These are phyloP conservation scores for Venturia oleaginea DNA, from an alignment of 2,329 filamentous ascomycete species.

Conservation along the genomic window DNA sequence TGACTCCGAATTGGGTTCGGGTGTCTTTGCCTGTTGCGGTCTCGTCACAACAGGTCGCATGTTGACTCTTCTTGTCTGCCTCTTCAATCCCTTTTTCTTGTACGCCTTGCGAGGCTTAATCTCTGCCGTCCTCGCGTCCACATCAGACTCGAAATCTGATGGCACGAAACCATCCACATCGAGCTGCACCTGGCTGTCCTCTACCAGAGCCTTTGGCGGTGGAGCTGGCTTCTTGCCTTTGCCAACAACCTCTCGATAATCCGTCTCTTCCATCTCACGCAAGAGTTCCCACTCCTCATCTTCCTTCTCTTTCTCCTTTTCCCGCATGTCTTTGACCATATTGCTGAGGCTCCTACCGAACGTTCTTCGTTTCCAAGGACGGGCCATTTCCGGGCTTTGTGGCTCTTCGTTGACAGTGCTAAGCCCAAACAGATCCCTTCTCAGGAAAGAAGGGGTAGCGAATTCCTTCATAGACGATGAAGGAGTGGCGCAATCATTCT, in stretches of 20 bases:
- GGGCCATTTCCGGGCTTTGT: slow-evolving; percentile 20
- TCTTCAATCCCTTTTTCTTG: slow-evolving; percentile 80
- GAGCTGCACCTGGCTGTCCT: slow-evolving; percentile 39
- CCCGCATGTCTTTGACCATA: slow-evolving; percentile 61
- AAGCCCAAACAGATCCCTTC: slow-evolving; percentile 41
- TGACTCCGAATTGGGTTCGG: slow-evolving; percentile 14
- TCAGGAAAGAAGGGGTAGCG: slow-evolving; percentile 62
- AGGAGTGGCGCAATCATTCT: slow-evolving; percentile 29
- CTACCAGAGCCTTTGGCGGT: slow-evolving; percentile 27
- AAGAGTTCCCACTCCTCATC: slow-evolving; percentile 69
- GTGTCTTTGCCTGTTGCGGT: slow-evolving; percentile 9
- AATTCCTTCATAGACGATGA: slow-evolving; percentile 36
- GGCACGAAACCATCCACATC: slow-evolving; percentile 34
- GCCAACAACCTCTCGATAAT: slow-evolving; percentile 17
- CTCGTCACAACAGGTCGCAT: slow-evolving; percentile 30
- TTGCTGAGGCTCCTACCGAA: slow-evolving; percentile 63
- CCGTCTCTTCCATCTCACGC: slow-evolving; percentile 55
- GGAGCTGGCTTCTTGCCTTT: slow-evolving; percentile 15
- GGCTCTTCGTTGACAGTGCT: slow-evolving; percentile 30
- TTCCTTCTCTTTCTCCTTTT: slow-evolving; percentile 53
- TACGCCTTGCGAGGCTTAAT: slow-evolving; percentile 51
- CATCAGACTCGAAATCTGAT: slow-evolving; percentile 56
- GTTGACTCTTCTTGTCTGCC: slow-evolving; percentile 61
- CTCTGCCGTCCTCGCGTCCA: slow-evolving; percentile 23
- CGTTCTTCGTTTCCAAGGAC: slow-evolving; percentile 34